These are phyloP conservation scores for Fusarium staphyleae DNA, from an alignment of 2,329 filamentous ascomycete species.

Conservation along the genomic window DNA sequence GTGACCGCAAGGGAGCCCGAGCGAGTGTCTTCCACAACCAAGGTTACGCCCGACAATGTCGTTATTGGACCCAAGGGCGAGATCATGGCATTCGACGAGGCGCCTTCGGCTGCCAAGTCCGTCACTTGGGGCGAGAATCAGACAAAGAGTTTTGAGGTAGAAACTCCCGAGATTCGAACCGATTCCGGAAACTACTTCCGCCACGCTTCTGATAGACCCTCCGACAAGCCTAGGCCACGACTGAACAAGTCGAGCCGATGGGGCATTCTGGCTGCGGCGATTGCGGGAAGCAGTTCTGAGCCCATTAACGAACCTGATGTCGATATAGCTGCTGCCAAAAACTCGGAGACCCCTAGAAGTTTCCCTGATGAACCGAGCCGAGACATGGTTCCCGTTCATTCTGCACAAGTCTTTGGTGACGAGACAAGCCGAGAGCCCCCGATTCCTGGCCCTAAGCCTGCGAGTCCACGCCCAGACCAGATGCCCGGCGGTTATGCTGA, in stretches of 20 bases:
- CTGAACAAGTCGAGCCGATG: constrained; percentile 55
- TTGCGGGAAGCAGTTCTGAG: constrained; percentile 52
- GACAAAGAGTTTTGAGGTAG: constrained; percentile 68
- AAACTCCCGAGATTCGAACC: constrained; percentile 59
- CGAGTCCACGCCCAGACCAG: constrained; percentile 54
- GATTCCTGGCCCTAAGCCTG: constrained; percentile 64
- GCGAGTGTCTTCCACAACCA: constrained; percentile 33
- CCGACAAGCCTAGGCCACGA: constrained; percentile 46
- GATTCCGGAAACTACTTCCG: constrained; percentile 44
- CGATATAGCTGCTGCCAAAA: constrained; percentile 19
- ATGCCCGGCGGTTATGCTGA: constrained; percentile 72
- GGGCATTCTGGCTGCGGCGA: constrained; percentile 60
- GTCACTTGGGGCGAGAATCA: constrained; percentile 72
- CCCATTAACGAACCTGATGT: constrained; percentile 46
- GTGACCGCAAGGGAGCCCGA: constrained; percentile 26
- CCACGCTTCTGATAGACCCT: constrained; percentile 15
- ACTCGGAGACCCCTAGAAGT: constrained; percentile 22
- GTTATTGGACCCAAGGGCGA: constrained; percentile 52
- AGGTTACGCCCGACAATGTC: constrained; percentile 44
- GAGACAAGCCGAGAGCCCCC: constrained; percentile 56
- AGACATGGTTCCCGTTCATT: constrained; percentile 28
- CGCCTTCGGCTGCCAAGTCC: constrained; percentile 54
- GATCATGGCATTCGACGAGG: constrained; percentile 44
- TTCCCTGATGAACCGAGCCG: constrained; percentile 24
- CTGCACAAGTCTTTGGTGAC: constrained; percentile 44